Conservation (phyloP, 768 basidiomycete genomes). For the Podaxis pistillaris region DNA sequence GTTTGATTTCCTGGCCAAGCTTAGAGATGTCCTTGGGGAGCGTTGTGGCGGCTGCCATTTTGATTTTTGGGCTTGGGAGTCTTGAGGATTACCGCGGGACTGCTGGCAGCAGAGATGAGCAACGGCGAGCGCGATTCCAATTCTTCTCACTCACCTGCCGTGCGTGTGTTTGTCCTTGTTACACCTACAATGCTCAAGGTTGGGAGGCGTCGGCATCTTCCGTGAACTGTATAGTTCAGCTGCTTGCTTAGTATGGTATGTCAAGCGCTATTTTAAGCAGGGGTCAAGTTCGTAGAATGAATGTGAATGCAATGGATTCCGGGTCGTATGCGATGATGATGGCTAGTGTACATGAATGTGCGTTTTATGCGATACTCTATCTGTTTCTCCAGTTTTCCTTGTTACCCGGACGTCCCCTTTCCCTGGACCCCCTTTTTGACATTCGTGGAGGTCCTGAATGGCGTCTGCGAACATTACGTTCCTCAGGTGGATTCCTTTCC, state of each 20-base stretch:
- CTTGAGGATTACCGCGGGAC: slow-evolving; percentile 33
- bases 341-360: slow-evolving; percentile 2
- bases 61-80: slow-evolving; percentile 17
- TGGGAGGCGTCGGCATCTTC: slow-evolving; percentile 39
- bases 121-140: slow-evolving; percentile 29
- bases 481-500: background rate
- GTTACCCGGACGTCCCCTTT: slow-evolving; percentile 28
- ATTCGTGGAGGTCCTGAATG: slow-evolving; percentile 36
- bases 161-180: slow-evolving; percentile 49
- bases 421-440: slow-evolving; percentile 22
- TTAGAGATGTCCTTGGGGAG: slow-evolving; percentile 83
- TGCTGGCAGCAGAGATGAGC: slow-evolving; percentile 24
- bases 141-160: slow-evolving; percentile 30
- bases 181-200: slow-evolving; percentile 39
- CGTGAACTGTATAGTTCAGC: slow-evolving; percentile 45
- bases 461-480: slow-evolving; percentile 31
- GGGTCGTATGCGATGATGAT: background rate
- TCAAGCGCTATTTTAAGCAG: slow-evolving; percentile 1
- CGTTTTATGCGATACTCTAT: slow-evolving; percentile 4
- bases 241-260: slow-evolving; percentile 4
- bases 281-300: slow-evolving; percentile 8
- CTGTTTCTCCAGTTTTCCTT: slow-evolving; percentile 9
- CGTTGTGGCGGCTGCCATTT: slow-evolving; percentile 66
- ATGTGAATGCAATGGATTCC: background rate
- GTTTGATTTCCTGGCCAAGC: slow-evolving; percentile 85